Evolutionary conservation across 805 yeast genomes (phyloP), one percentile per base, ranked within the genome.

Genomic region (Saccharomycopsis malanga): DNA sequence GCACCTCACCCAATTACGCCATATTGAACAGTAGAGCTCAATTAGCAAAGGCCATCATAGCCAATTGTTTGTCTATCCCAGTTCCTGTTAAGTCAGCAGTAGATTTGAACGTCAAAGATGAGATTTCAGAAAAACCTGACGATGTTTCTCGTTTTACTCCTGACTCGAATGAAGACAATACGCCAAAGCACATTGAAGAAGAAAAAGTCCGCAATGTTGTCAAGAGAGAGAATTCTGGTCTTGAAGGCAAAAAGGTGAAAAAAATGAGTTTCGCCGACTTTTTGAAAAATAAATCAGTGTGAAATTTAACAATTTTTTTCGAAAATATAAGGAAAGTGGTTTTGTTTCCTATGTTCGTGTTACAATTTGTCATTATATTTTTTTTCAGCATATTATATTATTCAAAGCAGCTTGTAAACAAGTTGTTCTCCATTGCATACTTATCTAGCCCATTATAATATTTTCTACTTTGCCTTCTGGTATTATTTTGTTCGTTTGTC

Each of bases 241-340:
- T 58, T 21, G 64, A 59, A 27, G 66, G 68, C 3, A 61, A 62
- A 49, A 54, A 62, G 37, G 74, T 71, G 23, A 79, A 78, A 67
- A 83, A 82, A 62, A 68, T 83, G 55, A 79, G 86, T 41, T 77
- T 83, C 60, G 88, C 88, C 1, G 91, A 83, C 57, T 83, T 83
- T 61, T 80, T 79, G 61, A 81, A 76, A 68, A 76, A 76, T 57
- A 65, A 64, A 57, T 60, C 62, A 32, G 30, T 22, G 14, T 38
- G 39, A 32, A 34, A 10, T n/a, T n/a, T n/a, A n/a, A n/a, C n/a
- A n/a, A n/a, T n/a, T n/a, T n/a, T n/a, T n/a, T n/a, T n/a, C n/a
- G n/a, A n/a, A n/a, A n/a, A n/a, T n/a, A n/a, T n/a, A n/a, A n/a
- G n/a, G n/a, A n/a, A n/a, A n/a, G n/a, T n/a, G n/a, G n/a, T n/a